Evolutionary conservation across 192 early-diverging fungal species (phyloP).

Genomic region (Ambispora gerdemannii): DNA sequence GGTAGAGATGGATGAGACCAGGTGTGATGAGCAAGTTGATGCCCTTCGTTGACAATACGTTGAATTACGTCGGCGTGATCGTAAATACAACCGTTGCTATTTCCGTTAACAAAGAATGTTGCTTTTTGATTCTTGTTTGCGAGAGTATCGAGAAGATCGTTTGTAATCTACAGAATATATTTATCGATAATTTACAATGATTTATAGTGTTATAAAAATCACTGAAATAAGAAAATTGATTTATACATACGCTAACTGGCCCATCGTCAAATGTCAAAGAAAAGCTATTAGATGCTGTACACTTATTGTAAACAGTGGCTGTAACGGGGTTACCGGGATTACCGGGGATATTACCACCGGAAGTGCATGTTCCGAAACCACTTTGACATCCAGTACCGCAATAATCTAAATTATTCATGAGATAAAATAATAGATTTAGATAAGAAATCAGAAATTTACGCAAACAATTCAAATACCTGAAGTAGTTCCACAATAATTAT

Average conservation of each 20-base stretch:
- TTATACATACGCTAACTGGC: background rate
- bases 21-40: constrained; percentile 59
- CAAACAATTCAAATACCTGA: background rate
- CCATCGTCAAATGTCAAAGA: background rate
- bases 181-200: background rate
- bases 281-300: background rate
- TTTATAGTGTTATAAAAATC: background rate
- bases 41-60: constrained; percentile 46
- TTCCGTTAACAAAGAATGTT: constrained; percentile 40
- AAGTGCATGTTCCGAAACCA: background rate
- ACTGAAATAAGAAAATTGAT: background rate
- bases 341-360: too few relatives aligned
- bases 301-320: background rate
- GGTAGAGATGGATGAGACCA: constrained; percentile 48
- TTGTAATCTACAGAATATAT: constrained; percentile 19
- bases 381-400: background rate
- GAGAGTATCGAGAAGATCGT: constrained; percentile 33
- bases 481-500: background rate
- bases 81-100: constrained; percentile 30
- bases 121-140: constrained; percentile 31
- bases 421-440: background rate
- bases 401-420: background rate
- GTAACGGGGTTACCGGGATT: background rate
- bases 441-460: background rate
- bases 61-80: constrained; percentile 30